Base-by-base conservation (phyloP, 176 grass and related monocot species). In the Carex scoparia region DNA sequence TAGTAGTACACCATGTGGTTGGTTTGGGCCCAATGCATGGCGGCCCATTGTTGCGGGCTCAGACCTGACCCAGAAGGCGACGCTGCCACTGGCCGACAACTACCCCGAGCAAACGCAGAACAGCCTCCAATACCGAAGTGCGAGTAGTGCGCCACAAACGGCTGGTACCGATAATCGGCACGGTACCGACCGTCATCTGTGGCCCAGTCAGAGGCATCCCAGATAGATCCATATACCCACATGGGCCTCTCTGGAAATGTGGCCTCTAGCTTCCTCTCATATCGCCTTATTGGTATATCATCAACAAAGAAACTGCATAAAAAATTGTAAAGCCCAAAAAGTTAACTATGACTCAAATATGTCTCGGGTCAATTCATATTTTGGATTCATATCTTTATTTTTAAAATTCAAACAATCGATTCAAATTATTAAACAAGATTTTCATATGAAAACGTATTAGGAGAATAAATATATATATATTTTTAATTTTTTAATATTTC, bases 191-290 rank as follows among this genome's bases (percentile, higher is more conserved):
- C 94, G 70, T 91, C 81, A 44, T 96, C 91, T 2, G 94, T 96
- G 46, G 94, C 94, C 94, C 94, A 96, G 23, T 86, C 84, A 0
- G 94, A 93, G 13, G 94, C 94, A 76, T 96, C 94, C 94, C 94
- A 96, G 42, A 96, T 96, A 19, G 94, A 93, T 11, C 94, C 94
- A 77, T 93, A 96, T n/a, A 66, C 81, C 94, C 91, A 96, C 94
- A 96, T 93, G 4, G 91, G 89, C 0, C 94, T 35, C 67, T 86
- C 89, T 0, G 94, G 94, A 80, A 90, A 96, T 1, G 91, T 90
- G 6, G 87, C 87, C 79, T 96, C 91, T 13, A 70, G 16, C 75
- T 83, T 86, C 40, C 89, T 87, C 64, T 89, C 89, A 80, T 96
- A 96, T 16, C 91, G 67, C 14, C 94, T 80, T 0, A 96, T 88